Evolutionary conservation across 176 grass and related monocot species (phyloP).

Genomic region (Olyra latifolia): DNA sequence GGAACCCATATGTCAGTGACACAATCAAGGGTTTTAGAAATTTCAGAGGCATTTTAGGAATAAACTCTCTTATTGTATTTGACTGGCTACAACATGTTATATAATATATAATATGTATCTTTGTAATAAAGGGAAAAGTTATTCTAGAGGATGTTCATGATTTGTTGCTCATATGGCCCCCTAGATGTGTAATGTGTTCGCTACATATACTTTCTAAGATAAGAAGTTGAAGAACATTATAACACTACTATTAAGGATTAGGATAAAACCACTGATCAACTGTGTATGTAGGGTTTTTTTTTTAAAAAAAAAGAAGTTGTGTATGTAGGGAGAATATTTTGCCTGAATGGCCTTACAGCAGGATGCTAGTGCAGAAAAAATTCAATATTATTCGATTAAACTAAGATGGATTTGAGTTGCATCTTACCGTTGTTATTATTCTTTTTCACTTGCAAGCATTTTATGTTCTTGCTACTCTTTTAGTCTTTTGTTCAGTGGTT

Average conservation of each 20-base stretch:
- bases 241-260: conserved; percentile 4
- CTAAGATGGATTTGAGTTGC: not conserved
- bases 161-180: not conserved
- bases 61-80: not conserved
- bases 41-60: no score
- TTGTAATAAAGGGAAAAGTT: not conserved
- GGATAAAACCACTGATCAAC: not conserved
- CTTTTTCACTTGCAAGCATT: not conserved
- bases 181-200: conserved; percentile 4
- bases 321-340: not conserved
- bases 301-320: not conserved
- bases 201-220: not conserved
- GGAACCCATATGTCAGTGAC: no score
- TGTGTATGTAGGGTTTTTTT: not conserved
- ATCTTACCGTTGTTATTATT: not conserved
- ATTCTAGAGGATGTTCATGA: not conserved
- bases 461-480: not conserved
- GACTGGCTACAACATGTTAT: not conserved
- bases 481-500: not conserved
- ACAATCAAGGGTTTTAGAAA: no score
- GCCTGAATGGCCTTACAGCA: not conserved
- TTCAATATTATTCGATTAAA: conserved; percentile 15
- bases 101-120: not conserved
- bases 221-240: not conserved
- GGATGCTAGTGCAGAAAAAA: not conserved